Conservation (phyloP, 495 filamentous ascomycete species). For the Lineolata rhizophorae region DNA sequence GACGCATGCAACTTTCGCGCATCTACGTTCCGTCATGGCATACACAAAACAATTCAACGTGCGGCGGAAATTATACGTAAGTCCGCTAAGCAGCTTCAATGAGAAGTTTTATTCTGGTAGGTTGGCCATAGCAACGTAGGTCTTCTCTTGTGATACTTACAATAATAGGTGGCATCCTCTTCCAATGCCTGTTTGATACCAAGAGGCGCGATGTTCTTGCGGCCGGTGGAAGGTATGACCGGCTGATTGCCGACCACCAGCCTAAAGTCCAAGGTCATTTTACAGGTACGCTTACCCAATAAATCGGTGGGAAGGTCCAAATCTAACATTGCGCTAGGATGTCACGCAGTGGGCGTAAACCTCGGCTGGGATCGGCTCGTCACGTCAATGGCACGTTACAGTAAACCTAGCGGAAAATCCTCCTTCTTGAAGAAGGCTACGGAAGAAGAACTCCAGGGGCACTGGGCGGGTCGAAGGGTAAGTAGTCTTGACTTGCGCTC, state of each 20-base stretch:
- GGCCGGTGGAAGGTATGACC: conserved; percentile 83
- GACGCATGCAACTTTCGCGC: conserved; percentile 50
- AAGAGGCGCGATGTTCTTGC: conserved; percentile 75
- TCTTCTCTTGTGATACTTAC: background rate
- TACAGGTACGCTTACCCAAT: conserved; percentile 4
- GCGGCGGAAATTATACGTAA: conserved; percentile 59
- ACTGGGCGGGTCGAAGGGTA: too few species aligned
- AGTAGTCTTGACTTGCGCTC: too few species aligned
- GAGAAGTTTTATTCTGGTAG: conserved; percentile 83
- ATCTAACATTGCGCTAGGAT: conserved; percentile 9
- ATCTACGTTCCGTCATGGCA: conserved; percentile 49
- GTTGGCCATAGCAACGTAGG: background rate
- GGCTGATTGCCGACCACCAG: conserved; percentile 50
- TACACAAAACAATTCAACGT: conserved; percentile 59
- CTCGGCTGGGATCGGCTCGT: conserved; percentile 69
- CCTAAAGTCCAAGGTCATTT: conserved; percentile 28
- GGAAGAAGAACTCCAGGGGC: too few species aligned
- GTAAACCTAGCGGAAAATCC: conserved; percentile 32
- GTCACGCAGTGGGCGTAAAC: conserved; percentile 80
- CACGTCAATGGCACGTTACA: conserved; percentile 38
- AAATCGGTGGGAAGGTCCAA: background rate
- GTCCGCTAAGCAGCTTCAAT: conserved; percentile 70
- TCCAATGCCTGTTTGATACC: conserved; percentile 76
- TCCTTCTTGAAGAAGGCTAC: too few species aligned
- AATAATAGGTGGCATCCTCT: conserved; percentile 63